A percentile compares a stretch with the other conserved stretches of the same genome.
Evolutionary conservation across 345 rosid genomes (phyloP).

Genomic region (Murraya paniculata): DNA sequence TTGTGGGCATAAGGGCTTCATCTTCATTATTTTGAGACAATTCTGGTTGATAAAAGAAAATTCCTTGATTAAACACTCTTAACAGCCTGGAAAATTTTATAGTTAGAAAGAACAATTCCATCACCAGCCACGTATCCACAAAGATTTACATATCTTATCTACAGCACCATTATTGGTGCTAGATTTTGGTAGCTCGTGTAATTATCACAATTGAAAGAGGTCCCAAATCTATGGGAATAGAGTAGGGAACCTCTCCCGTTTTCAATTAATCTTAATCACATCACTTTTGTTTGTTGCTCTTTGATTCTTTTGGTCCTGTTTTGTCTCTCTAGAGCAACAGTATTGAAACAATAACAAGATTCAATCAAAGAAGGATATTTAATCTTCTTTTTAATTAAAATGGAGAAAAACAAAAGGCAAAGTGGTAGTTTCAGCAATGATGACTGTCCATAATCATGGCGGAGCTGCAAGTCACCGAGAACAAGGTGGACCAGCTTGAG

Average conservation of each 20-base stretch:
- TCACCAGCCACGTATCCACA: not conserved
- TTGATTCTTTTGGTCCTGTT: not conserved
- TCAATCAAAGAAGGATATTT: slow-evolving; percentile 1
- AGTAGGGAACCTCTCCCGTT: not conserved
- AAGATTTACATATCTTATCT: slow-evolving; percentile 2
- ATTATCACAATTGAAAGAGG: slow-evolving; percentile 14
- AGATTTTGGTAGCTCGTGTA: slow-evolving; percentile 21
- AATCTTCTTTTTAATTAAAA: not conserved
- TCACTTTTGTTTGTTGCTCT: not conserved
- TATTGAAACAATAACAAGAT: slow-evolving; percentile 8
- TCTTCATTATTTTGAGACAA: not conserved
- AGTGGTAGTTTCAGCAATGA: slow-evolving; percentile 21
- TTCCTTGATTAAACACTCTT: not conserved
- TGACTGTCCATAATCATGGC: slow-evolving; percentile 20
- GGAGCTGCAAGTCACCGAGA: slow-evolving; percentile 1
- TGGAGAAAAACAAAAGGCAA: not conserved
- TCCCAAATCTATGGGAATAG: slow-evolving; percentile 18
- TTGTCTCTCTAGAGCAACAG: not conserved
- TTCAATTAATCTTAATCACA: too few species aligned
- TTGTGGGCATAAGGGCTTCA: too few species aligned
- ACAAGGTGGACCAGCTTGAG: slow-evolving; percentile 11
- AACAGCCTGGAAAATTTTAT: slow-evolving; percentile 18
- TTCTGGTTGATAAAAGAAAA: not conserved
- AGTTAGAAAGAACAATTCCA: not conserved
- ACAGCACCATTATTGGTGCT: not conserved